Percentiles rank a stretch among this genome's conserved stretches.
These are phyloP conservation scores for Irpex sp. DNA, from an alignment of 1,284 basidiomycete genomes.

Conservation along the genomic window DNA sequence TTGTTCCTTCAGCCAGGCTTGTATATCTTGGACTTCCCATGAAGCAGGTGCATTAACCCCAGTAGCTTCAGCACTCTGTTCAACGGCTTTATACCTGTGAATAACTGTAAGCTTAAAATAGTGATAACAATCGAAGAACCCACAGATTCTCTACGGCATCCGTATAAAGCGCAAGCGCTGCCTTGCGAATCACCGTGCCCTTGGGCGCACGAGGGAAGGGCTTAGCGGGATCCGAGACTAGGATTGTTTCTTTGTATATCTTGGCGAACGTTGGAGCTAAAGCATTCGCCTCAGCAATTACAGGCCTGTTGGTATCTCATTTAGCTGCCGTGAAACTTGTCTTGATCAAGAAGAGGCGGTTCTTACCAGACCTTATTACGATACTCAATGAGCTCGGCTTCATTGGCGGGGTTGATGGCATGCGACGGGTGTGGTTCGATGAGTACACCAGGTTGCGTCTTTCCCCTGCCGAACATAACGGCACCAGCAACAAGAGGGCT, in stretches of 20 bases:
- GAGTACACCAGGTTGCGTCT: conserved; percentile 17
- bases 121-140: conserved; percentile 3
- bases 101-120: neutral
- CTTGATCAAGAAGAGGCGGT: neutral
- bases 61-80: conserved; percentile 12
- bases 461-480: conserved; percentile 19
- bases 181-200: conserved; percentile 21
- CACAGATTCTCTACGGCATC: conserved; percentile 25
- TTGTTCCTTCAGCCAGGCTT: conserved; percentile 25
- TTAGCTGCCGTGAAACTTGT: too few relatives aligned
- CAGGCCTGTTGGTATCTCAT: neutral
- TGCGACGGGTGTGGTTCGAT: conserved; percentile 14
- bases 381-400: conserved; percentile 3
- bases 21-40: conserved; percentile 21
- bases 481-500: conserved; percentile 23
- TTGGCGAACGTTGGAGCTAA: conserved; percentile 34
- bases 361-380: conserved; percentile 12
- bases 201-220: conserved; percentile 26
- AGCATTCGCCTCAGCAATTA: conserved; percentile 28
- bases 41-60: conserved; percentile 15
- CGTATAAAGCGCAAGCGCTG: conserved; percentile 21
- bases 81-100: conserved; percentile 20
- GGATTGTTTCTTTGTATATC: conserved; percentile 30
- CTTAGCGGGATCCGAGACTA: conserved; percentile 19
- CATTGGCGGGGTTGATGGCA: conserved; percentile 1